A percentile compares a stretch with the other conserved stretches of the same genome.
phyloP scores from a whole-genome alignment of 1,284 basidiomycete species.

The Ceratobasidium sp. region DNA sequence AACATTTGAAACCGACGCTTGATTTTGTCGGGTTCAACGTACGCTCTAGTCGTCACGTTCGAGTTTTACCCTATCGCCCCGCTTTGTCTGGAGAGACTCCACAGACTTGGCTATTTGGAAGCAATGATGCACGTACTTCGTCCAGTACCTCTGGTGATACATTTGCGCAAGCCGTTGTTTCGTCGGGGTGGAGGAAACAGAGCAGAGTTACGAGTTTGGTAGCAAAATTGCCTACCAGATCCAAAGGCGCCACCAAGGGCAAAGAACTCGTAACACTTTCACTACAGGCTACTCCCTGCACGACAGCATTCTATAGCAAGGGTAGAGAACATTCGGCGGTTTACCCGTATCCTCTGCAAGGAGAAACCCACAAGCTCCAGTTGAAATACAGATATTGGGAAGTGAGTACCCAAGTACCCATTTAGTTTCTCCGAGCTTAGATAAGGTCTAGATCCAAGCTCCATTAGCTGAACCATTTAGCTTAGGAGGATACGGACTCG shows the following conservation, averaged over 20 bases:
- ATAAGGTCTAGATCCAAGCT: background rate
- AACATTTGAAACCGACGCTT: background rate
- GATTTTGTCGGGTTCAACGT: background rate
- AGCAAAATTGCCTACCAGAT: background rate
- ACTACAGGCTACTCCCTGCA: conserved; percentile 18
- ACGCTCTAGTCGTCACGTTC: background rate
- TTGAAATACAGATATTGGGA: background rate
- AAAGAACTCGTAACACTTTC: background rate
- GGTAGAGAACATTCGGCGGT: background rate
- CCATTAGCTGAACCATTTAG: background rate
- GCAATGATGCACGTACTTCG: background rate
- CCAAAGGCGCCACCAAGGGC: background rate
- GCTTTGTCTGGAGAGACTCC: background rate
- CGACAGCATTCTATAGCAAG: background rate
- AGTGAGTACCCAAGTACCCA: background rate
- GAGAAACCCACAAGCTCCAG: background rate
- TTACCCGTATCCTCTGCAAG: conserved; percentile 30
- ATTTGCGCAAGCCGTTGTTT: background rate
- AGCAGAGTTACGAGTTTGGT: background rate
- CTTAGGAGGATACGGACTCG: background rate
- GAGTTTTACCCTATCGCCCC: conserved; percentile 1
- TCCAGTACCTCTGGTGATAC: background rate
- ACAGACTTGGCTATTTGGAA: background rate
- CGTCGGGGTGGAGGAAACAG: background rate
- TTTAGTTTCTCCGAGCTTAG: background rate